Conservation (phyloP, 768 basidiomycete species). For the Tylopilus felleus region DNA sequence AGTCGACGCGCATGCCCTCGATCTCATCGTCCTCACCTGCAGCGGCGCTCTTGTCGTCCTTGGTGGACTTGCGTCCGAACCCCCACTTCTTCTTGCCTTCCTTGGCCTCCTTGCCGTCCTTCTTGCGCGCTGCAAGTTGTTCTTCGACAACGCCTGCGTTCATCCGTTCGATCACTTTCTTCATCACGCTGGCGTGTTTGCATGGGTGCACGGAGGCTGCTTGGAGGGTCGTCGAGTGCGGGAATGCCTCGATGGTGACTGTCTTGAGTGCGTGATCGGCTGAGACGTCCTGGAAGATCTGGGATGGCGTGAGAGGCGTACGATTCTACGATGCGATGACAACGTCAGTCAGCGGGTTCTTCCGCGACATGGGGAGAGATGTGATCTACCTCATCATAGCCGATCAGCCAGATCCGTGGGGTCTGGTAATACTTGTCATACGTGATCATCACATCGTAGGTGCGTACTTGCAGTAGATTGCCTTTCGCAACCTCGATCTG, state of each 20-base stretch:
- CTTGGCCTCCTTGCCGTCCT: conserved; percentile 46
- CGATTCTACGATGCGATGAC: conserved; percentile 57
- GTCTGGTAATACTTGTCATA: conserved; percentile 99
- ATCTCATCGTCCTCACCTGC: conserved; percentile 51
- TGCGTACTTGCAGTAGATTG: conserved; percentile 92
- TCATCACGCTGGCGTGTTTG: conserved; percentile 99
- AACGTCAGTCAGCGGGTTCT: neutral
- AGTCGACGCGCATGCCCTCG: conserved; percentile 95
- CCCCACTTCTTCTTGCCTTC: conserved; percentile 77
- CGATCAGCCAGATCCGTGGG: conserved; percentile 94
- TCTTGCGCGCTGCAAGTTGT: conserved; percentile 67
- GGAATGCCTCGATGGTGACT: conserved; percentile 97
- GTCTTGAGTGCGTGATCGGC: conserved; percentile 98
- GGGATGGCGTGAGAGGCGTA: conserved; percentile 78
- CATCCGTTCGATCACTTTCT: conserved; percentile 99
- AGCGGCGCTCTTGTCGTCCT: conserved; percentile 44
- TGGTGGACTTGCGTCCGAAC: conserved; percentile 67
- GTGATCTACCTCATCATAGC: conserved; percentile 86
- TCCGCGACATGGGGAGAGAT: neutral
- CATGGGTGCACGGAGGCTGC: conserved; percentile 96
- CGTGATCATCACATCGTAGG: conserved; percentile 99
- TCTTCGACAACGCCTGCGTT: conserved; percentile 83
- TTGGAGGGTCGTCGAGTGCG: conserved; percentile 82
- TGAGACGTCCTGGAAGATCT: conserved; percentile 97
- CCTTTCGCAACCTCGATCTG: conserved; percentile 64